Percentiles rank a stretch among this genome's conserved stretches.
Evolutionary conservation across 192 early-diverging fungal species (phyloP).

Genomic region (Linnemannia hyalina): DNA sequence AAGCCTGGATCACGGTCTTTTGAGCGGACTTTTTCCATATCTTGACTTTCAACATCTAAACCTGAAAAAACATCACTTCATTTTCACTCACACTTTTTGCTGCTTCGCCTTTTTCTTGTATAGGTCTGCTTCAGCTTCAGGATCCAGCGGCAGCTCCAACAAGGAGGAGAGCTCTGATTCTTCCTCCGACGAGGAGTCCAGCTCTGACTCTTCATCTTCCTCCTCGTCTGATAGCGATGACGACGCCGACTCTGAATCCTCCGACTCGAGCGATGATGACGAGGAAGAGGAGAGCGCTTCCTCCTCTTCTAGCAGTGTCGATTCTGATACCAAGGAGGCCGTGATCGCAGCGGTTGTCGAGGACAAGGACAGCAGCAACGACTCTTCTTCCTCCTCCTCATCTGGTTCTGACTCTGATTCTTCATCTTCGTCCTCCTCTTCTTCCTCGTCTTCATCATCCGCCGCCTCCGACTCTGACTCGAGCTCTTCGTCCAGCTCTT

Average conservation of each 20-base stretch:
- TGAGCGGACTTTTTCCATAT: background rate
- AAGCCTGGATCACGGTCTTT: background rate
- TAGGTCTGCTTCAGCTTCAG: constrained; percentile 1
- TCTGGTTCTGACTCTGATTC: constrained; percentile 37
- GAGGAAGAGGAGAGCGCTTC: constrained; percentile 24
- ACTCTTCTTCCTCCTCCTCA: constrained; percentile 25
- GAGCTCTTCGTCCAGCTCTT: constrained; percentile 25
- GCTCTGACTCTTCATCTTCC: constrained; percentile 31
- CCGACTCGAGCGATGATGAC: constrained; percentile 14
- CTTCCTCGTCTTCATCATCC: constrained; percentile 40
- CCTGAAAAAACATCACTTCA: too few relatives aligned
- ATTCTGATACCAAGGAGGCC: constrained; percentile 40
- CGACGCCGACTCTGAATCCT: constrained; percentile 55
- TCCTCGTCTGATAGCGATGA: constrained; percentile 53
- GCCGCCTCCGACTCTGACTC: constrained; percentile 22
- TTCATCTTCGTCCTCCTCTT: constrained; percentile 24
- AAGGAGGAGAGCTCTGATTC: constrained; percentile 21
- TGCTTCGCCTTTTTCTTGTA: background rate
- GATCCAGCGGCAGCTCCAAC: constrained; percentile 16
- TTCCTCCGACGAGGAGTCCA: constrained; percentile 25
- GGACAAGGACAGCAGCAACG: constrained; percentile 21
- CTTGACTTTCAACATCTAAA: background rate
- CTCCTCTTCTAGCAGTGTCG: constrained; percentile 54
- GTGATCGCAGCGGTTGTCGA: constrained; percentile 2
- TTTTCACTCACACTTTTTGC: too few relatives aligned